Evolutionary conservation across 169 alveolate genomes (phyloP).

Genomic region (Cytauxzoon felis): DNA sequence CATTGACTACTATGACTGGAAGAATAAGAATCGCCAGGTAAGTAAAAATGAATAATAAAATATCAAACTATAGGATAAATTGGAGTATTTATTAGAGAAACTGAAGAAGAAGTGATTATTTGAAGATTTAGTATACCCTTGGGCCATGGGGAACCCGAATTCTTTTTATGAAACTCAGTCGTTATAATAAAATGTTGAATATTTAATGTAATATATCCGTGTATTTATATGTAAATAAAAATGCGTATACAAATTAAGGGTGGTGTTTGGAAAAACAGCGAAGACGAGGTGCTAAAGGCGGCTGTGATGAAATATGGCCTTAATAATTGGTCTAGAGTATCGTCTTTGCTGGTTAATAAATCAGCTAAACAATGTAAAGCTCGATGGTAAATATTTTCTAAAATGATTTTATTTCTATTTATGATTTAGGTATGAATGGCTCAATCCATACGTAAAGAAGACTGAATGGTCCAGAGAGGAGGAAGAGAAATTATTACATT

Average conservation of each 20-base stretch:
- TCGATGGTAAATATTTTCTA: slow-evolving; percentile 93
- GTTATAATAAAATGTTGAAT: too few relatives aligned
- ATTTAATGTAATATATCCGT: background rate
- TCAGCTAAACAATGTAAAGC: slow-evolving; percentile 99
- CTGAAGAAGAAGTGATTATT: background rate
- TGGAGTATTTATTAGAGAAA: slow-evolving; percentile 5
- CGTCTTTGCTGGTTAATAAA: slow-evolving; percentile 95
- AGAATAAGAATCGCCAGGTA: slow-evolving; percentile 54
- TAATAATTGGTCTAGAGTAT: slow-evolving; percentile 99
- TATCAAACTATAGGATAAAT: background rate
- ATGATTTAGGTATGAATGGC: slow-evolving; percentile 97
- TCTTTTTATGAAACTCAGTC: too few relatives aligned
- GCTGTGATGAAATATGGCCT: slow-evolving; percentile 99
- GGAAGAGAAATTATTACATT: slow-evolving; percentile 97
- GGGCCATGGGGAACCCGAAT: too few relatives aligned
- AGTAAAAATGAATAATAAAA: background rate
- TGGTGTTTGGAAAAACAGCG: slow-evolving; percentile 99
- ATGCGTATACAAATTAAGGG: slow-evolving; percentile 97
- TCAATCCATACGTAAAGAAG: slow-evolving; percentile 97
- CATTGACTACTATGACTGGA: slow-evolving; percentile 60
- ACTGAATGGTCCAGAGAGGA: slow-evolving; percentile 99
- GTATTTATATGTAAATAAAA: slow-evolving; percentile 22
- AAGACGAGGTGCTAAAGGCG: slow-evolving; percentile 99
- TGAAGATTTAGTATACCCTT: background rate
- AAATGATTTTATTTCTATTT: slow-evolving; percentile 94